Conservation (phyloP, 495 filamentous ascomycete species). For the Paragyromitra xinjiangensis region DNA sequence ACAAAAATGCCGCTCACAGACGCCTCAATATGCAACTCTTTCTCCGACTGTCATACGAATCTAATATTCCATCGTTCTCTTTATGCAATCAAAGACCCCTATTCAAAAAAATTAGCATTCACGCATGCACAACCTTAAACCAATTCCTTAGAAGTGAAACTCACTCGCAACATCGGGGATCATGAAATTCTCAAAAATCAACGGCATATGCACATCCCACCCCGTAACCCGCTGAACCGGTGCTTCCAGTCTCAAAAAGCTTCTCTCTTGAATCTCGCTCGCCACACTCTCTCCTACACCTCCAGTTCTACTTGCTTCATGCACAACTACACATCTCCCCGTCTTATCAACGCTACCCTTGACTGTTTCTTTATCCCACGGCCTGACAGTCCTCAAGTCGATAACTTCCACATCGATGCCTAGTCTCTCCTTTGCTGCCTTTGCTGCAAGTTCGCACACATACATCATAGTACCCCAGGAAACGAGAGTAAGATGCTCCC, state of each 20-base stretch:
- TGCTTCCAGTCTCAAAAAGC: slow-evolving; percentile 89
- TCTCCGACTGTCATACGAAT: background rate
- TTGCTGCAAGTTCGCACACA: slow-evolving; percentile 80
- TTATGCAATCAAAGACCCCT: slow-evolving; percentile 75
- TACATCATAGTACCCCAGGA: slow-evolving; percentile 95
- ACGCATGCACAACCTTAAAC: background rate
- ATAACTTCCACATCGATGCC: slow-evolving; percentile 86
- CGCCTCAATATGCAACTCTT: slow-evolving; percentile 11
- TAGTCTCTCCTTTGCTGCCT: slow-evolving; percentile 80
- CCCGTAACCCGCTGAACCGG: slow-evolving; percentile 90
- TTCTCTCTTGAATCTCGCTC: slow-evolving; percentile 85
- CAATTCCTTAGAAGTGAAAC: slow-evolving; percentile 58
- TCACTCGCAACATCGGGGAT: slow-evolving; percentile 90
- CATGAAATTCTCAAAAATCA: slow-evolving; percentile 86
- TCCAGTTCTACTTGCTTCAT: slow-evolving; percentile 95
- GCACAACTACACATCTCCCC: slow-evolving; percentile 87
- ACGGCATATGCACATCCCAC: slow-evolving; percentile 85
- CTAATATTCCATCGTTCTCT: slow-evolving; percentile 68
- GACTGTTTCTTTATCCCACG: slow-evolving; percentile 90
- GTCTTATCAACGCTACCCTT: slow-evolving; percentile 88
- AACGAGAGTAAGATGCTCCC: slow-evolving; percentile 83
- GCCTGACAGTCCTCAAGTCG: slow-evolving; percentile 90
- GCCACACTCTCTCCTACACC: slow-evolving; percentile 94
- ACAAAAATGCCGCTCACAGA: slow-evolving; percentile 3
- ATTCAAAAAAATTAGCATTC: slow-evolving; percentile 3